Evolutionary conservation across 371 early-diverging fungal genomes (phyloP).

Genomic region (Lichtheimia ornata): DNA sequence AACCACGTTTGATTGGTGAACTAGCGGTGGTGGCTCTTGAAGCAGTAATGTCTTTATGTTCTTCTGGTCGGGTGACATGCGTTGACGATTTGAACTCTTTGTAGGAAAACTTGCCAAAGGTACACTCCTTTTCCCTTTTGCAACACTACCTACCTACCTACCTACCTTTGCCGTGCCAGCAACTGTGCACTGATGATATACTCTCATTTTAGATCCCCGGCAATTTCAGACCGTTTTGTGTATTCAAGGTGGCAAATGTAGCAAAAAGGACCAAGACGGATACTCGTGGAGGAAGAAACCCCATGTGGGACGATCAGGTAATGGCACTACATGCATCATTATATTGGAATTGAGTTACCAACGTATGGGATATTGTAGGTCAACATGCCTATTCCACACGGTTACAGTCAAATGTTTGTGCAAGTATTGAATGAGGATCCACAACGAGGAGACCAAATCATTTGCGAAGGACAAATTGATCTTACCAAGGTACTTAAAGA

Average conservation of each 20-base stretch:
- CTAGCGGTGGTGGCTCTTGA: conserved; percentile 50
- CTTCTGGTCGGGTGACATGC: neutral
- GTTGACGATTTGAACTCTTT: conserved; percentile 3
- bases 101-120: conserved; percentile 27
- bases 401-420: conserved; percentile 32
- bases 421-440: conserved; percentile 36
- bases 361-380: conserved; percentile 24
- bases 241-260: conserved; percentile 39
- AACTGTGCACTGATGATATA: neutral
- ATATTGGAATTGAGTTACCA: neutral
- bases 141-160: too few relatives aligned
- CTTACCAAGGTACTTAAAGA: conserved; percentile 57
- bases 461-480: conserved; percentile 59
- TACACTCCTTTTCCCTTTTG: neutral
- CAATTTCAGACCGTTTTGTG: conserved; percentile 33
- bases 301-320: conserved; percentile 59
- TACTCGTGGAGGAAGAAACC: conserved; percentile 45
- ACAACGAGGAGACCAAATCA: conserved; percentile 13
- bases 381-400: conserved; percentile 43
- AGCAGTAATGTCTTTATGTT: conserved; percentile 32
- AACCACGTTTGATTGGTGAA: conserved; percentile 39
- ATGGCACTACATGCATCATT: neutral
- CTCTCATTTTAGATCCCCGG: conserved; percentile 11
- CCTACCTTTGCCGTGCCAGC: neutral
- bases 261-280: conserved; percentile 42